phyloP scores from a whole-genome alignment of 1,284 basidiomycete species.

The Mycosarcoma mackinlayi region DNA sequence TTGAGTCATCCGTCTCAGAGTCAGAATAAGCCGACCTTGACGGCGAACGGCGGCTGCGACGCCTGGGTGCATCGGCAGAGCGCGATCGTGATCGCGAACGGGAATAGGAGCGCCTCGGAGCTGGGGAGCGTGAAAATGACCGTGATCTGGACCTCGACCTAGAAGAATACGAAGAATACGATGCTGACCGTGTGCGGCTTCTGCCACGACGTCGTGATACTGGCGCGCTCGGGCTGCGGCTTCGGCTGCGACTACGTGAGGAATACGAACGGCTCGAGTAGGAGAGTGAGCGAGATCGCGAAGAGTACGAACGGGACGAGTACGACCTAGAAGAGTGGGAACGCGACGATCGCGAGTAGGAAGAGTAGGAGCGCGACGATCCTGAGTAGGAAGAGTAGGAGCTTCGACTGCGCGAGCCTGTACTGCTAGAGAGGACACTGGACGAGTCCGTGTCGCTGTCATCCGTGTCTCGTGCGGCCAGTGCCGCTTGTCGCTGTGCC shows the following conservation, averaged over 20 bases:
- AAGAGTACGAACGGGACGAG: conserved; percentile 33
- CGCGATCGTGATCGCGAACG: conserved; percentile 22
- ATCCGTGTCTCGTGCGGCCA: conserved; percentile 46
- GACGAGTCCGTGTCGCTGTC: conserved; percentile 45
- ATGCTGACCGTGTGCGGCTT: conserved; percentile 31
- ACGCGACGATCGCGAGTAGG: conserved; percentile 18
- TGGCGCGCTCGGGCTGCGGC: conserved; percentile 9
- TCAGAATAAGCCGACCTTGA: conserved; percentile 20
- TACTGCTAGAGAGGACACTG: conserved; percentile 36
- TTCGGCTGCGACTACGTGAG: conserved; percentile 33
- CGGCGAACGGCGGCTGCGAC: conserved; percentile 7
- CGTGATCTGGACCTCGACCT: conserved; percentile 30
- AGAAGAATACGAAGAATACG: conserved; percentile 42
- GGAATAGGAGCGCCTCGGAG: conserved; percentile 16
- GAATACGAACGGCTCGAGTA: conserved; percentile 38
- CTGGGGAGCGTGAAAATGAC: conserved; percentile 26
- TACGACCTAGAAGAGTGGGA: conserved; percentile 34
- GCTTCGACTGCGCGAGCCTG: conserved; percentile 30
- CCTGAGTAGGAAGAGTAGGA: conserved; percentile 38
- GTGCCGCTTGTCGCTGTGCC: conserved; percentile 80
- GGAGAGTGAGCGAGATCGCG: conserved; percentile 11
- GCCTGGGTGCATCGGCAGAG: conserved; percentile 1
- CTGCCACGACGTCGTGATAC: conserved; percentile 15
- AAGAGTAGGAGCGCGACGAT: conserved; percentile 35
- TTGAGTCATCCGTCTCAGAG: conserved; percentile 13